Evolutionary conservation across 139 green algal genomes (phyloP), one percentile per base, ranked within the genome.

Genomic region (Monoraphidium neglectum): DNA sequence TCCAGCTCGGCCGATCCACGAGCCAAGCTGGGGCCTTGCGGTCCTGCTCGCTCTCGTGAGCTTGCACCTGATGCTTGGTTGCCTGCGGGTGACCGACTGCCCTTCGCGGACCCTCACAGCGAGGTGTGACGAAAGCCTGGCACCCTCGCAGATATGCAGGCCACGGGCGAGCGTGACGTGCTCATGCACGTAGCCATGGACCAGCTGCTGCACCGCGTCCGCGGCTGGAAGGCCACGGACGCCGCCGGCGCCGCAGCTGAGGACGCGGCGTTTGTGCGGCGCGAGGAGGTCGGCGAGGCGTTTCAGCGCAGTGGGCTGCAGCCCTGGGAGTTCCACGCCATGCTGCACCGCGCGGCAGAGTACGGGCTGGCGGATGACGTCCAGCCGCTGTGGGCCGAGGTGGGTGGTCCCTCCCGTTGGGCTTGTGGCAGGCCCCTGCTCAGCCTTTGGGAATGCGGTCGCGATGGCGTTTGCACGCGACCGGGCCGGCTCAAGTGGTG

Each of bases 311-410:
- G 65, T 47, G 75, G 75, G n/a, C 40, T 80, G 65, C 65, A 75
- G 30, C 28, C 75, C 4, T 80, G 75, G 75, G 75, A 80, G 66
- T 75, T 70, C 28, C 66, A 80, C 16, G 37, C 47, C 1, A 47
- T 80, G 75, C 54, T 80, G 66, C 75, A 80, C 18, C n/a, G 75
- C 21, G 75, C 75, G 21, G 38, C 26, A 2, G 65, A 80, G 53
- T 69, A 62, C 37, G 75, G 75, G 21, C 53, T 79, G 36, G 63
- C 72, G 13, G 32, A 53, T 28, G 63, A 79, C 62, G 49, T 79
- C 24, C 35, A 56, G 26, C 32, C 38, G 4, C 35, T 79, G 26
- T 79, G 73, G 73, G 40, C 62, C 35, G 63, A 79, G 37, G 63
- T 73, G 49, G 30, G 62, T 10, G 40, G 62, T 35, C n/a, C n/a